Base-by-base conservation (phyloP, 805 yeast genomes). In the Metschnikowia corniflorae region DNA sequence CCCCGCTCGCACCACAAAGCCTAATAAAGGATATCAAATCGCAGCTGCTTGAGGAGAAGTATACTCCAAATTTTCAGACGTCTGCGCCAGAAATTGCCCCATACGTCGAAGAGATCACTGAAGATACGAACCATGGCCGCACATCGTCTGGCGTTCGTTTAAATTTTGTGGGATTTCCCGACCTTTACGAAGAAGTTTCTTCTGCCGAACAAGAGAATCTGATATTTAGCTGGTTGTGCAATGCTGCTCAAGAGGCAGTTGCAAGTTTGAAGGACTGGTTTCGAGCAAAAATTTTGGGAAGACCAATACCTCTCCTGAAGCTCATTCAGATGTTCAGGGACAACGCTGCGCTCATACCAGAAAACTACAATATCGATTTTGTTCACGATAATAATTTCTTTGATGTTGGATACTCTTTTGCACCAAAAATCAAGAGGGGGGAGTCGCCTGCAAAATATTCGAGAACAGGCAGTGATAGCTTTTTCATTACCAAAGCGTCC, bases 91-190 rank as follows among this genome's bases (percentile, higher is more conserved):
- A n/a, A n/a, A n/a, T n/a, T n/a, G n/a, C n/a, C n/a, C n/a, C n/a
- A n/a, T n/a, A n/a, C n/a, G n/a, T n/a, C n/a, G n/a, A n/a, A n/a
- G n/a, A n/a, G n/a, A n/a, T n/a, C n/a, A n/a, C n/a, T n/a, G n/a
- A n/a, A n/a, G n/a, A n/a, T n/a, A n/a, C n/a, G n/a, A n/a, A n/a
- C n/a, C n/a, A n/a, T n/a, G n/a, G n/a, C 12, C 22, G 12, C 30
- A 35, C 39, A 7, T 22, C 29, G 17, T 35, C 39, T 3, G 39
- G 39, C 13, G 39, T 35, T 7, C 13, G 10, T 16, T 15, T 35
- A 14, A 18, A 13, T 7, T 28, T 34, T 24, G 27, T 23, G 16
- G 25, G 16, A 16, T 23, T 23, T 29, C 16, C 30, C 9, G 30
- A 27, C 5, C 9, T 9, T 14, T 27, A 18, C 7, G 30, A 16